These are phyloP conservation scores for Pichia sp. DNA, from an alignment of 1,139 yeast species.

Conservation along the genomic window DNA sequence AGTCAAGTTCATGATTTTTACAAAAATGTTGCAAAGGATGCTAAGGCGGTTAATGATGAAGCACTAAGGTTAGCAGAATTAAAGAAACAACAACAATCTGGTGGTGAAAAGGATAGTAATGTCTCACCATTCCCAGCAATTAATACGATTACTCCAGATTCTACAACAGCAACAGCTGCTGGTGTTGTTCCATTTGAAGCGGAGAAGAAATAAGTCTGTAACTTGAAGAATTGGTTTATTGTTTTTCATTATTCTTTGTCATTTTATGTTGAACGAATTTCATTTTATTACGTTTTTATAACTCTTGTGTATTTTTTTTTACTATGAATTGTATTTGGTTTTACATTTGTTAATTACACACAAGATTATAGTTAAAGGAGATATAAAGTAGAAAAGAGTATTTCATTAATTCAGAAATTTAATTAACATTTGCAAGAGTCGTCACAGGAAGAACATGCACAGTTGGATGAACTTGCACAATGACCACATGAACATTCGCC, in stretches of 20 bases:
- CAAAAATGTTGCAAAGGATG: conserved; percentile 48
- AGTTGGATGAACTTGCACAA: neutral
- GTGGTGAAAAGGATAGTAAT: conserved; percentile 3
- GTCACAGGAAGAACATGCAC: neutral
- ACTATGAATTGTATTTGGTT: neutral
- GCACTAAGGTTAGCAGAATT: conserved; percentile 63
- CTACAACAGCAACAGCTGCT: conserved; percentile 22
- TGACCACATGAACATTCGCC: conserved; percentile 10
- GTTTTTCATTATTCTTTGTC: too few species aligned
- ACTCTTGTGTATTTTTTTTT: neutral
- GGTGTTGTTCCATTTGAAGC: conserved; percentile 22
- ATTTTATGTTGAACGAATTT: too few species aligned
- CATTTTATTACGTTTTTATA: neutral
- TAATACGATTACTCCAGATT: conserved; percentile 18
- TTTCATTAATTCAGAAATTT: neutral
- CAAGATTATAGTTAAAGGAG: too few species aligned
- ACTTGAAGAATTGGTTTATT: too few species aligned
- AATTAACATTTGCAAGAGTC: conserved; percentile 3
- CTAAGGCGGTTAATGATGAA: conserved; percentile 60
- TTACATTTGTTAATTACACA: neutral
- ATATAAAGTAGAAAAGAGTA: neutral
- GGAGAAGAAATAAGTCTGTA: neutral
- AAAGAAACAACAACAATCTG: conserved; percentile 32
- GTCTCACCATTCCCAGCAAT: conserved; percentile 14
- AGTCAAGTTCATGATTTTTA: conserved; percentile 47